Evolutionary conservation across 768 basidiomycete genomes (phyloP).

Genomic region (Phylloporus arenicola): DNA sequence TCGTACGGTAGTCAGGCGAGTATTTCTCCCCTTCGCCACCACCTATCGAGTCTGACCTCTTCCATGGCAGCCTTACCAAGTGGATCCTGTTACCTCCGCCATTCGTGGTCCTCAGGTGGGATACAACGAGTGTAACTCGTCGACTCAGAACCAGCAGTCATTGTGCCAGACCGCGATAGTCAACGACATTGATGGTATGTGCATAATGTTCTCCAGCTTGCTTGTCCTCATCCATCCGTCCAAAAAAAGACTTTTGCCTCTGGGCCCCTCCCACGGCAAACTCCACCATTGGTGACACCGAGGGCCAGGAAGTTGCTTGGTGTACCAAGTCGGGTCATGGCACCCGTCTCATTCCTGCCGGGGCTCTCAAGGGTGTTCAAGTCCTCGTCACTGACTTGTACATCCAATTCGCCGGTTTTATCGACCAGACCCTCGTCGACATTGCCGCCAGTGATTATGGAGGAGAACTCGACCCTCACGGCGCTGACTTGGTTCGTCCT

Average conservation of each 20-base stretch:
- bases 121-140: conserved; percentile 65
- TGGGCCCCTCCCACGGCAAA: conserved; percentile 52
- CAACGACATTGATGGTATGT: conserved; percentile 45
- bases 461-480: conserved; percentile 75
- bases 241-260: conserved; percentile 57
- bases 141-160: conserved; percentile 56
- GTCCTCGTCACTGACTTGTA: conserved; percentile 54
- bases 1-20: conserved; percentile 20
- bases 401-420: conserved; percentile 54
- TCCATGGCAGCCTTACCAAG: conserved; percentile 45
- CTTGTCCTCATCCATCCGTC: conserved; percentile 23
- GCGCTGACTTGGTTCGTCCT: conserved; percentile 53
- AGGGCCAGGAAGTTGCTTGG: conserved; percentile 67
- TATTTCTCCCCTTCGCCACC: neutral
- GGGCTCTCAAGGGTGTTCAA: conserved; percentile 62
- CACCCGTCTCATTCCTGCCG: conserved; percentile 62
- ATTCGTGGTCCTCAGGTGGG: conserved; percentile 57
- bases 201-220: neutral
- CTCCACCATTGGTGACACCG: conserved; percentile 57
- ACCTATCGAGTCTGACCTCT: neutral
- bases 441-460: conserved; percentile 52
- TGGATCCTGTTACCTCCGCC: conserved; percentile 35
- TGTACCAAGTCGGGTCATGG: conserved; percentile 64
- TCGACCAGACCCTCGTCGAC: conserved; percentile 59
- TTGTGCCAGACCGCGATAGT: conserved; percentile 64